These are phyloP conservation scores for Eimeria brunetti DNA, from an alignment of 169 alveolate species.

Conservation along the genomic window DNA sequence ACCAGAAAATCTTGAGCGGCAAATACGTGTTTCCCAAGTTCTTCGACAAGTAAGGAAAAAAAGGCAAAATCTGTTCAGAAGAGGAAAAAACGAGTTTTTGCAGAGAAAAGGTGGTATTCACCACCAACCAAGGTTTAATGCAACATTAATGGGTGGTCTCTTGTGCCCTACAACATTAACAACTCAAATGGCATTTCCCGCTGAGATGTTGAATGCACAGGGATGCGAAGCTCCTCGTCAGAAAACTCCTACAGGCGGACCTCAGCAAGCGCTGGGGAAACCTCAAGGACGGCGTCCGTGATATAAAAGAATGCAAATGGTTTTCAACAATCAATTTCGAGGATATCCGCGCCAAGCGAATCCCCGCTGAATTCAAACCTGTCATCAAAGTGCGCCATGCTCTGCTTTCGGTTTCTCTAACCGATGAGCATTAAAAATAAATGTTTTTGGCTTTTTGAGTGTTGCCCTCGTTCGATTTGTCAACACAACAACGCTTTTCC, in stretches of 20 bases:
- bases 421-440: not conserved
- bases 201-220: slow-evolving; percentile 31
- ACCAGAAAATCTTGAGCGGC: slow-evolving; percentile 97
- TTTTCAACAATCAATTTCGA: slow-evolving; percentile 76
- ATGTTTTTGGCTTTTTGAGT: not conserved
- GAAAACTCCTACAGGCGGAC: slow-evolving; percentile 95
- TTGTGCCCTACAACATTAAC: not conserved
- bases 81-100: not conserved
- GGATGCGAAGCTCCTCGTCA: slow-evolving; percentile 87
- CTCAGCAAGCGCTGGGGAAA: slow-evolving; percentile 97
- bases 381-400: slow-evolving; percentile 56
- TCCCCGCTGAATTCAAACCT: slow-evolving; percentile 76
- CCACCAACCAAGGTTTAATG: not conserved
- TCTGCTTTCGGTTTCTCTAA: not conserved
- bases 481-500: not conserved
- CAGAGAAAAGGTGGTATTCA: not conserved
- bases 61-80: not conserved
- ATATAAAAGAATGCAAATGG: slow-evolving; percentile 95
- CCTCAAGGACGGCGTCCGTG: slow-evolving; percentile 96
- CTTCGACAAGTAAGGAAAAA: slow-evolving; percentile 78
- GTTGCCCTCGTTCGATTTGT: not conserved
- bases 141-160: not conserved
- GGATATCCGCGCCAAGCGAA: slow-evolving; percentile 63
- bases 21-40: slow-evolving; percentile 91
- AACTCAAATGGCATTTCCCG: not conserved